Conservation (phyloP, 2,329 filamentous ascomycete species). For the Colletotrichum sansevieriae region DNA sequence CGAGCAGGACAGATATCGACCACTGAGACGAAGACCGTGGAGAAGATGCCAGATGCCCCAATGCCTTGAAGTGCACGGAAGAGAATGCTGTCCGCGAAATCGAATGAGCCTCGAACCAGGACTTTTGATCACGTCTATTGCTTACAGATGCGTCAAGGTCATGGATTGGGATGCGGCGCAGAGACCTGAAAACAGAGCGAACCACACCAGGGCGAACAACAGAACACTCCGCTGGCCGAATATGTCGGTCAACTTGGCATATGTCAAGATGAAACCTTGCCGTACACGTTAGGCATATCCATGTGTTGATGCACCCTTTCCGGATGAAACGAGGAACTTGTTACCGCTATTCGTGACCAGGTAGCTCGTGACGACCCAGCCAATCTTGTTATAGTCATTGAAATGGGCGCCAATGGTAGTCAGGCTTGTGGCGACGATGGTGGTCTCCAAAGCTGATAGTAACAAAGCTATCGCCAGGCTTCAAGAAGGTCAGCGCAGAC, state of each 20-base stretch:
- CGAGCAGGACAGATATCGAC: conserved; percentile 14
- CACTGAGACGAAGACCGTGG: conserved; percentile 22
- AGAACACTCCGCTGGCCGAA: conserved; percentile 5
- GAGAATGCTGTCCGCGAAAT: conserved; percentile 48
- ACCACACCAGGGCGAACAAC: neutral
- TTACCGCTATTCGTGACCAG: conserved; percentile 8
- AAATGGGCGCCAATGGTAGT: neutral
- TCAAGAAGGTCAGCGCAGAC: neutral
- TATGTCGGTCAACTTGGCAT: conserved; percentile 12
- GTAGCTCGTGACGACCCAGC: conserved; percentile 3
- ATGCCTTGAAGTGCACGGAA: conserved; percentile 57
- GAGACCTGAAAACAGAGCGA: conserved; percentile 8
- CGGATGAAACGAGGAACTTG: too few species aligned
- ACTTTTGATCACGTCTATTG: neutral
- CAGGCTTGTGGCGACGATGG: conserved; percentile 13
- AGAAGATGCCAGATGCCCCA: conserved; percentile 47
- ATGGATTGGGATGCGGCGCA: neutral
- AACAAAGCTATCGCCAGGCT: conserved; percentile 12
- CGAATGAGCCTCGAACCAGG: too few species aligned
- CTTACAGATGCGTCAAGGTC: conserved; percentile 17
- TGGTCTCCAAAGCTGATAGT: conserved; percentile 10
- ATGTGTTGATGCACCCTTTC: too few species aligned
- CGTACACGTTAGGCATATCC: neutral
- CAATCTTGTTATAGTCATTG: conserved; percentile 4
- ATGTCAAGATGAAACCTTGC: conserved; percentile 4